Evolutionary conservation across 2,329 filamentous ascomycete genomes (phyloP), one percentile per base, ranked within the genome.

Genomic region (Alternaria sp.): DNA sequence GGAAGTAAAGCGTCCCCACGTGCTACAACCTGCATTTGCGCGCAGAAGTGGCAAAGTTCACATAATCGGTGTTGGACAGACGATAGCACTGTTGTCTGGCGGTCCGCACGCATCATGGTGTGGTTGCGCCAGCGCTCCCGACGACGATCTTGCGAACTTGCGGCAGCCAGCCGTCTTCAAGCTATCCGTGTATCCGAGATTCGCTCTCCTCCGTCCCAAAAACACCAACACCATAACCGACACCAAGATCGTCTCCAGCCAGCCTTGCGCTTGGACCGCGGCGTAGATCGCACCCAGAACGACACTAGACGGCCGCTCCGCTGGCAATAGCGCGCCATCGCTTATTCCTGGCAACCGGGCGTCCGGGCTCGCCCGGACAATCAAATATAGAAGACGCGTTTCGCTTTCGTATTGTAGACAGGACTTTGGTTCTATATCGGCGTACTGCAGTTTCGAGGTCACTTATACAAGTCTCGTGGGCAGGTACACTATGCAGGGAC

Each of bases 161-260:
- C 50, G n/a, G 34, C 25, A 53, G 16, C 16, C 28, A 25, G 28
- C 40, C 28, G 25, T 27, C 18, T 30, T 11, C 18, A 11, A 32
- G 28, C 27, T 32, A 41, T 32, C 30, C 28, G 28, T 30, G 28
- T 30, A 30, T 30, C 10, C 40, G 14, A 45, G 20, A 27, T 46
- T 9, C 44, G 46, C 22, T 9, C 30, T 49, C 53, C 43, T 48
- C 44, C 30, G 20, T 36, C 10, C 12, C 27, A n/a, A 36, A n/a
- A 45, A 40, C 11, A 25, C 20, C 20, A 45, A 46, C 54, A 36
- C 30, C 32, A 43, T 20, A 25, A 43, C 51, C 34, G 30, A 30
- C 51, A 43, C 51, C 34, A 49, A 30, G 18, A 49, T 56, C 32
- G 36, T 48, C 22, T 50, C 44, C 54, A 51, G 54, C 54, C 45